A percentile compares a stretch with the other conserved stretches of the same genome.
Evolutionary conservation across 2,329 filamentous ascomycete genomes (phyloP).

Genomic region (Bipolaris victoriae): DNA sequence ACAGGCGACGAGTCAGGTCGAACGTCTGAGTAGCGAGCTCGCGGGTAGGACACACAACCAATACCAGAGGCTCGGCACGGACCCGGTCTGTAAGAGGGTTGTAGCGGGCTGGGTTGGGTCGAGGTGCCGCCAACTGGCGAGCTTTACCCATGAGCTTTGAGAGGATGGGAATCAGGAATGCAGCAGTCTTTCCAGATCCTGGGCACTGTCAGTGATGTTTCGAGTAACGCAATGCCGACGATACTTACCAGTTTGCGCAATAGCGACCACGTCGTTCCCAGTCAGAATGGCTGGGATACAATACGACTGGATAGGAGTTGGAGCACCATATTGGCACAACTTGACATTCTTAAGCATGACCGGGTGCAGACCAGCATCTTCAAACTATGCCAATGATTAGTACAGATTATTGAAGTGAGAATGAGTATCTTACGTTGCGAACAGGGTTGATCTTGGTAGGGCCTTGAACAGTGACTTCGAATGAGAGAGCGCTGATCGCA

Average conservation of each 20-base stretch:
- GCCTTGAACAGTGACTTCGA: conserved; percentile 60
- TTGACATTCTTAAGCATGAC: conserved; percentile 78
- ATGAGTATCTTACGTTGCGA: conserved; percentile 52
- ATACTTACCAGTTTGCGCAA: conserved; percentile 88
- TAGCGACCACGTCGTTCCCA: conserved; percentile 82
- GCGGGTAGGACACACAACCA: conserved; percentile 84
- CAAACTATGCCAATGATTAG: conserved; percentile 58
- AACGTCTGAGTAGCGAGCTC: conserved; percentile 95
- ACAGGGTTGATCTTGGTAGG: conserved; percentile 57
- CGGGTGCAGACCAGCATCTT: conserved; percentile 83
- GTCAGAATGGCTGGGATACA: conserved; percentile 78
- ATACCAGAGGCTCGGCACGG: conserved; percentile 83
- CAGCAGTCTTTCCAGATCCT: conserved; percentile 97
- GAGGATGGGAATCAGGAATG: conserved; percentile 86
- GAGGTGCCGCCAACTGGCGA: conserved; percentile 80
- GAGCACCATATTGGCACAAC: conserved; percentile 71
- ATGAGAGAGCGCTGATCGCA: conserved; percentile 67
- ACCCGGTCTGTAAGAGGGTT: conserved; percentile 59
- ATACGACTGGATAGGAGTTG: conserved; percentile 89
- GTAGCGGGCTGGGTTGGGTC: conserved; percentile 69
- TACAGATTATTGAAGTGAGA: not conserved
- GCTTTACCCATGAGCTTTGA: conserved; percentile 96
- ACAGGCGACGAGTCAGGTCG: conserved; percentile 89
- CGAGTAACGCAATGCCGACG: not conserved
- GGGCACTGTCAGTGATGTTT: conserved; percentile 6